Evolutionary conservation across 768 basidiomycete species (phyloP).

Genomic region (Lactifluus echinatus): DNA sequence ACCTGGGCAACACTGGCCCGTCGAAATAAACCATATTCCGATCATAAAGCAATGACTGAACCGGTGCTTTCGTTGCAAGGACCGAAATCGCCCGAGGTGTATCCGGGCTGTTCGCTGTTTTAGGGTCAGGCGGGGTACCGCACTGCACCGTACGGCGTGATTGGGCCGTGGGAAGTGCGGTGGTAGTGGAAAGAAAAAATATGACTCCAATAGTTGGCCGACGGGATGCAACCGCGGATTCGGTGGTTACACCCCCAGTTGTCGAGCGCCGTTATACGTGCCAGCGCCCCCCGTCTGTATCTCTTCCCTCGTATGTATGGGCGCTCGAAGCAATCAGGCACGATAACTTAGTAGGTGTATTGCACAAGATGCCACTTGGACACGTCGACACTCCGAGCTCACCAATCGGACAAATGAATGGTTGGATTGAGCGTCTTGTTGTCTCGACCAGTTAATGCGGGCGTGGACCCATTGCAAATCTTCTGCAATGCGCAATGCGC

Average conservation of each 20-base stretch:
- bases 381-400: background rate
- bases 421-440: too few species aligned
- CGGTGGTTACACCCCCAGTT: background rate
- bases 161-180: too few species aligned
- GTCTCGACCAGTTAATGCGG: background rate
- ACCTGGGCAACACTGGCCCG: too few species aligned
- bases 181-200: too few species aligned
- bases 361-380: background rate
- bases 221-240: background rate
- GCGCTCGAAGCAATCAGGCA: constrained; percentile 2
- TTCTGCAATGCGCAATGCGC: background rate
- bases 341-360: background rate
- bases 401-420: background rate
- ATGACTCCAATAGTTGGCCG: background rate
- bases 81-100: too few species aligned
- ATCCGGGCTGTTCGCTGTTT: too few species aligned
- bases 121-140: too few species aligned
- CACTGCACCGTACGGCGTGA: too few species aligned
- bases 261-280: background rate
- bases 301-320: background rate
- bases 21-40: too few species aligned
- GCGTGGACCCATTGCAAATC: background rate
- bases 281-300: background rate
- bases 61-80: too few species aligned
- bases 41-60: too few species aligned